A percentile compares a stretch with the other conserved stretches of the same genome.
phyloP scores from a whole-genome alignment of 164 flowering plant species.

The Magnolia kwangsiensis region DNA sequence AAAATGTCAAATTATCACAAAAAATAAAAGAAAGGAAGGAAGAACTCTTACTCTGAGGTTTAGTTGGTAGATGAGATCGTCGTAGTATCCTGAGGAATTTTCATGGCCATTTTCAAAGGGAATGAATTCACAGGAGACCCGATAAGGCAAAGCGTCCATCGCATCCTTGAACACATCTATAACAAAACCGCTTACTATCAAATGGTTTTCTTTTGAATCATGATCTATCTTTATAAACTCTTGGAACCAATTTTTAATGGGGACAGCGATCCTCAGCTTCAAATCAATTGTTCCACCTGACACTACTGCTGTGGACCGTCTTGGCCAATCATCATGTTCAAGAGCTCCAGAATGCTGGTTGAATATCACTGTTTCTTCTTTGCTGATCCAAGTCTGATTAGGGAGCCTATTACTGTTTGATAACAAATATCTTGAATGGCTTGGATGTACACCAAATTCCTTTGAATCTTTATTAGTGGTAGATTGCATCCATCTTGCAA shows the following conservation, averaged over 20 bases:
- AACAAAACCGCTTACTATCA: neutral
- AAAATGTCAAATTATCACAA: neutral
- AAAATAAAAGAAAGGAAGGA: too few relatives aligned
- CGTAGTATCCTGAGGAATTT: neutral
- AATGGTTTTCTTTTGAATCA: conserved; percentile 5
- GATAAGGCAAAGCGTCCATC: neutral
- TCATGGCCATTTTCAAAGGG: neutral
- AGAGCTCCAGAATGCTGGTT: neutral
- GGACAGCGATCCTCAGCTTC: conserved; percentile 29
- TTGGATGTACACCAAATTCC: too few relatives aligned
- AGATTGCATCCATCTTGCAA: neutral
- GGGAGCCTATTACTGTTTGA: too few relatives aligned
- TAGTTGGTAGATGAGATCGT: neutral
- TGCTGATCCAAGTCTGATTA: too few relatives aligned
- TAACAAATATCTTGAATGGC: too few relatives aligned
- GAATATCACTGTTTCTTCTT: neutral
- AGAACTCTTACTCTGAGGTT: neutral
- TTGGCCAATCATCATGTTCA: conserved; percentile 23
- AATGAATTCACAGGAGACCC: neutral
- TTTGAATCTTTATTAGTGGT: too few relatives aligned
- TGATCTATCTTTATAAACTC: conserved; percentile 26
- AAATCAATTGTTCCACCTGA: conserved; percentile 31
- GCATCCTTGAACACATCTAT: neutral
- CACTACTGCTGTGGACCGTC: conserved; percentile 12
- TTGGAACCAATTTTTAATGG: conserved; percentile 23